Evolutionary conservation across 2,329 filamentous ascomycete genomes (phyloP).

Genomic region (Ophiostoma ulmi): DNA sequence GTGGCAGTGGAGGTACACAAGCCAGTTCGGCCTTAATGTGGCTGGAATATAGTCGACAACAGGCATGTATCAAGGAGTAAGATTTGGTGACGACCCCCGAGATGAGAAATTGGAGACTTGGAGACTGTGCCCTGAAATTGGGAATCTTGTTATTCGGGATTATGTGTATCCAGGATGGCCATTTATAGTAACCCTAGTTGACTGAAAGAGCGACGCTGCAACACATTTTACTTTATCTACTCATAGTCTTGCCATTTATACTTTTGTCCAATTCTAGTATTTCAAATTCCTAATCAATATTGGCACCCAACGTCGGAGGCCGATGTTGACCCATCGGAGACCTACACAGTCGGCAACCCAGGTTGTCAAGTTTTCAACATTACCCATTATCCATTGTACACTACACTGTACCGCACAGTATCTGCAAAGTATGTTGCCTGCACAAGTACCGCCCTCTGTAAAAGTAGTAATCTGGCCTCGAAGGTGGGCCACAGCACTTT

Average conservation of each 20-base stretch:
- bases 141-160: neutral
- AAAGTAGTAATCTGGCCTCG: neutral
- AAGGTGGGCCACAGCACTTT: neutral
- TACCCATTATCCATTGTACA: neutral
- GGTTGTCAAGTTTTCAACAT: neutral
- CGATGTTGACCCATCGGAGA: neutral
- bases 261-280: neutral
- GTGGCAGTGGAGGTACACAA: neutral
- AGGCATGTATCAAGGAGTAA: neutral
- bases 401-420: neutral
- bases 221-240: too few relatives aligned
- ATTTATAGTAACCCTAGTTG: neutral
- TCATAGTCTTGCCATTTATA: neutral
- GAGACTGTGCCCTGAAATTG: neutral
- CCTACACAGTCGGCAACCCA: neutral
- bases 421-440: neutral
- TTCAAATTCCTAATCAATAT: neutral
- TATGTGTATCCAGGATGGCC: neutral
- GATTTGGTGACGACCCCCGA: slow-evolving; percentile 6
- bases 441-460: neutral
- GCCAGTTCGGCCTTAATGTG: neutral
- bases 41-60: slow-evolving; percentile 4
- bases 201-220: neutral
- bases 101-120: neutral
- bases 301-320: neutral